Percentiles rank a stretch among this genome's conserved stretches.
Evolutionary conservation across 495 filamentous ascomycete species (phyloP).

Genomic region (Penicillium psychrofluorescens): DNA sequence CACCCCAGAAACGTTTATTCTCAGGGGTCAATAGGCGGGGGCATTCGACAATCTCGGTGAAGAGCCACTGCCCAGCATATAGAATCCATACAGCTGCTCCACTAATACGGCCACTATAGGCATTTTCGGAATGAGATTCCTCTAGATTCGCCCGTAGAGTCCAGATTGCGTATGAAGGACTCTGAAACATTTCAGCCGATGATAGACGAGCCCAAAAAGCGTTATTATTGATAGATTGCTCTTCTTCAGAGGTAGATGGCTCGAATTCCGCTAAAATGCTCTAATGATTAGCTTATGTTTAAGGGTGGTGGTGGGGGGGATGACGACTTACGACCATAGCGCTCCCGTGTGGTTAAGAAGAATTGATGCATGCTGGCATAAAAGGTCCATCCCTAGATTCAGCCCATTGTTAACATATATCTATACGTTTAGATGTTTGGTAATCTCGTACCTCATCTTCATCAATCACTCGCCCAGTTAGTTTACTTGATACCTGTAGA

Average conservation of each 20-base stretch:
- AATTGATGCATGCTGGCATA: background rate
- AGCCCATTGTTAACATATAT: too few species aligned
- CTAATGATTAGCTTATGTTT: background rate
- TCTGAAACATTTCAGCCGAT: background rate
- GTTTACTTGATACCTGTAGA: too few species aligned
- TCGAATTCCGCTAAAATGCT: background rate
- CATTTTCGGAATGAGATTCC: background rate
- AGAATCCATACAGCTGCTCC: conserved; percentile 5
- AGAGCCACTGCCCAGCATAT: conserved; percentile 3
- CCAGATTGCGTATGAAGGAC: background rate
- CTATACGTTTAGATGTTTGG: too few species aligned
- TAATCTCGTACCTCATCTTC: too few species aligned
- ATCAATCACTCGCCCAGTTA: too few species aligned
- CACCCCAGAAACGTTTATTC: background rate
- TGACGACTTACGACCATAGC: background rate
- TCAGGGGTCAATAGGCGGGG: background rate
- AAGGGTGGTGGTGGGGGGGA: background rate
- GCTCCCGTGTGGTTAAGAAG: background rate
- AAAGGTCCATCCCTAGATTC: background rate
- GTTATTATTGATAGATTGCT: background rate
- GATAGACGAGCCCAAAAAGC: background rate
- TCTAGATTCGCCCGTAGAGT: background rate
- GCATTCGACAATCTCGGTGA: background rate
- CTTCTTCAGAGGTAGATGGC: background rate
- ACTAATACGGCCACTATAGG: background rate